Percentiles rank a stretch among this genome's conserved stretches.
Evolutionary conservation across 2,329 filamentous ascomycete species (phyloP).

Genomic region (Sporothrix dimorphospora): DNA sequence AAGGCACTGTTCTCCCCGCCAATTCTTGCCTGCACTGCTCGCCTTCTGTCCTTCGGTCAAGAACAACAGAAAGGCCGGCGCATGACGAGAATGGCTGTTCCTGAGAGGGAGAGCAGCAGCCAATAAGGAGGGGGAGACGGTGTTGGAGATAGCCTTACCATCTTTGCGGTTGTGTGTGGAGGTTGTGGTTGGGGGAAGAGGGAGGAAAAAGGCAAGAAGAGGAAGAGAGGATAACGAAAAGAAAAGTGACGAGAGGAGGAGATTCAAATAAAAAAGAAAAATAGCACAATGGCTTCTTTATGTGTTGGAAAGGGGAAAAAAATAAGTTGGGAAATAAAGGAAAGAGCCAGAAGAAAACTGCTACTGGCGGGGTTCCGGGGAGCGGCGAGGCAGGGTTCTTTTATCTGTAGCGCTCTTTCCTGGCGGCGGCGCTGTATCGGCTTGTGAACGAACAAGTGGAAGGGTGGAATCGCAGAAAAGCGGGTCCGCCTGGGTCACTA

Average conservation of each 20-base stretch:
- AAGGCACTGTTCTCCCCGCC: not conserved
- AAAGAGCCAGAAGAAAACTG: conserved; percentile 14
- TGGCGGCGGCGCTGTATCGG: conserved; percentile 26
- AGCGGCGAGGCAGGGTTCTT: conserved; percentile 31
- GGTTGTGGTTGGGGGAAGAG: conserved; percentile 11
- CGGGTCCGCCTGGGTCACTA: conserved; percentile 24
- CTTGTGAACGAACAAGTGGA: conserved; percentile 25
- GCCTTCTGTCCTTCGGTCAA: not conserved
- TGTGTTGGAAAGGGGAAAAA: conserved; percentile 27
- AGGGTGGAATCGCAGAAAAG: conserved; percentile 23
- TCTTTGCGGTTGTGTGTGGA: conserved; percentile 29
- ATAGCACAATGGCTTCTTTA: conserved; percentile 28
- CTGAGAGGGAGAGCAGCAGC: not conserved
- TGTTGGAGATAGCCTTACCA: conserved; percentile 30
- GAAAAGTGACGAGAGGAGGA: conserved; percentile 16
- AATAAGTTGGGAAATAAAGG: conserved; percentile 25
- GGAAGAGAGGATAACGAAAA: not conserved
- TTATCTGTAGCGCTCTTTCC: conserved; percentile 28
- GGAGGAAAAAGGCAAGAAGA: not conserved
- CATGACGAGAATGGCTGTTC: not conserved
- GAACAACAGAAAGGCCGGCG: not conserved
- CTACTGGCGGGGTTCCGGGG: conserved; percentile 30
- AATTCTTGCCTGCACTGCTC: not conserved
- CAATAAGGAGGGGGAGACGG: conserved; percentile 15
- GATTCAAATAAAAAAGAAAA: conserved; percentile 21